Evolutionary conservation across 2,329 filamentous ascomycete genomes (phyloP).

Genomic region (Trichoderma gracile): DNA sequence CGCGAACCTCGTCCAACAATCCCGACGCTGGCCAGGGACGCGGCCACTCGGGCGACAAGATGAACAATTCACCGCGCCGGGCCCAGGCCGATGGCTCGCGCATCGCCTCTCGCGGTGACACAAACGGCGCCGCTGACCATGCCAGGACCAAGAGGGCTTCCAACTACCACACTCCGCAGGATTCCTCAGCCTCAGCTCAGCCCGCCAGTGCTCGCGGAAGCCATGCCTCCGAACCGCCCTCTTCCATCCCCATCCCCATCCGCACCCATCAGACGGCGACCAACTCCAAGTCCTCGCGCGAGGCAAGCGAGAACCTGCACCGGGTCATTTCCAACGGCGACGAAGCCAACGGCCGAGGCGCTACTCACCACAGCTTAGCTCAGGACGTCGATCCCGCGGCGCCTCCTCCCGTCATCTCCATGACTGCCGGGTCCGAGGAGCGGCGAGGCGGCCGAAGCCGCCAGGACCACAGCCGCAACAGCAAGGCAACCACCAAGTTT

Average conservation of each 20-base stretch:
- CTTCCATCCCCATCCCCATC: constrained; percentile 39
- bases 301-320: constrained; percentile 78
- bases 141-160: constrained; percentile 38
- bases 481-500: constrained; percentile 77
- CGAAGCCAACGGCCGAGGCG: constrained; percentile 36
- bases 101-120: constrained; percentile 38
- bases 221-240: constrained; percentile 43
- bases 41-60: constrained; percentile 48
- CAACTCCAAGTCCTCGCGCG: constrained; percentile 63
- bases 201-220: constrained; percentile 45
- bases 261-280: constrained; percentile 45
- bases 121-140: constrained; percentile 34
- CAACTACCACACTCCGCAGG: constrained; percentile 36
- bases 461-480: constrained; percentile 55
- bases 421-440: constrained; percentile 48
- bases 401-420: constrained; percentile 47
- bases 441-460: constrained; percentile 56
- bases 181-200: constrained; percentile 40
- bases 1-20: constrained; percentile 75
- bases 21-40: constrained; percentile 47
- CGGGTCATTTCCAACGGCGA: constrained; percentile 58
- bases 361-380: constrained; percentile 32
- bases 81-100: constrained; percentile 42
- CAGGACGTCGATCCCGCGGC: constrained; percentile 46
- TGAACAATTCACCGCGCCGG: constrained; percentile 46